A percentile compares a stretch with the other conserved stretches of the same genome.
These are phyloP conservation scores for Phaffomyces antillensis DNA, from an alignment of 805 yeast species.

Conservation along the genomic window DNA sequence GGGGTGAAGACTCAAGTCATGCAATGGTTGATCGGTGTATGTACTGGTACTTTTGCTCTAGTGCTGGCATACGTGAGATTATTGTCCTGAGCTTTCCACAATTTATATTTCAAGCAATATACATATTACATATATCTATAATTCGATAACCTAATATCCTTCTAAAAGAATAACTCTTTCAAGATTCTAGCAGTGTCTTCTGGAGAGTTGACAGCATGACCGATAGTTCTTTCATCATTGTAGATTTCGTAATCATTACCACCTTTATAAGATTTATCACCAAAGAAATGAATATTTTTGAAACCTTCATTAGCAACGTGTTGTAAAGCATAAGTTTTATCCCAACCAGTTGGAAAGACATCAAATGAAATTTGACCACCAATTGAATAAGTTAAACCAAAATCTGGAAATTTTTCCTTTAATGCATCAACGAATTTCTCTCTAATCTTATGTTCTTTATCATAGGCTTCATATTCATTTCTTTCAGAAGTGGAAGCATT, in stretches of 20 bases:
- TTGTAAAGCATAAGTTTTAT: conserved; percentile 94
- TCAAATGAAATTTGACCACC: conserved; percentile 99
- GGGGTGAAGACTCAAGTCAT: conserved; percentile 92
- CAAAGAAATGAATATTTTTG: conserved; percentile 90
- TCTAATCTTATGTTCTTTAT: conserved; percentile 75
- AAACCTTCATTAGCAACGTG: conserved; percentile 85
- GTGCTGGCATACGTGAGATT: conserved; percentile 87
- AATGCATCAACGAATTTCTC: conserved; percentile 78
- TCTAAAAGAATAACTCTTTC: conserved; percentile 60
- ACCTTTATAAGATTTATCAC: conserved; percentile 95
- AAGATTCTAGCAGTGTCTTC: conserved; percentile 82
- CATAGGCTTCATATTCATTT: conserved; percentile 83
- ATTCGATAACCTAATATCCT: not conserved
- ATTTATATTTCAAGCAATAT: too few species aligned
- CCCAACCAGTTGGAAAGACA: conserved; percentile 99
- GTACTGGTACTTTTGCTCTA: conserved; percentile 95
- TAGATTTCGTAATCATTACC: conserved; percentile 99
- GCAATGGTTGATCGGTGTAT: conserved; percentile 98
- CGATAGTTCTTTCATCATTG: conserved; percentile 86
- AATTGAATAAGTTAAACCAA: conserved; percentile 87
- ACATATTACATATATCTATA: too few species aligned
- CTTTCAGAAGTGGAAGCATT: conserved; percentile 94
- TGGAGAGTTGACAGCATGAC: conserved; percentile 89
- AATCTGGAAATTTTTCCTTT: conserved; percentile 74
- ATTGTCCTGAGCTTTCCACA: conserved; percentile 47